Evolutionary conservation across 768 basidiomycete species (phyloP).

Genomic region (Boletus bicolor): DNA sequence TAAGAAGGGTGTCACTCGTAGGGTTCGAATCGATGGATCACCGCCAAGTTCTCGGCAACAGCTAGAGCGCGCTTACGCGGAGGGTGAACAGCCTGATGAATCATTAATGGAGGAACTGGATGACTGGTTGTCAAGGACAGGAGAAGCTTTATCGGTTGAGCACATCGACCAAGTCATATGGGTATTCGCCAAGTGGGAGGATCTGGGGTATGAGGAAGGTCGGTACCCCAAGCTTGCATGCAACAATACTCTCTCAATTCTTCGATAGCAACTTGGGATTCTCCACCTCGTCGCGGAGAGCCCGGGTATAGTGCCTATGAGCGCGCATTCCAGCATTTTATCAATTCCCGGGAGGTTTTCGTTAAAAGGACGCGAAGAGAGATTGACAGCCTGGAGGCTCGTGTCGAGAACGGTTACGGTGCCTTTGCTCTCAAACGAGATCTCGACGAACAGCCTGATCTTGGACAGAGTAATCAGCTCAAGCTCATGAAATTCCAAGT

Average conservation of each 20-base stretch:
- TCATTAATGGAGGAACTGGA: constrained; percentile 56
- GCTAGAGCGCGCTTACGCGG: constrained; percentile 41
- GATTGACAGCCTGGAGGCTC: constrained; percentile 45
- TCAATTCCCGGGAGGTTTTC: constrained; percentile 57
- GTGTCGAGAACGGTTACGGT: constrained; percentile 56
- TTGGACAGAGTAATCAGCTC: constrained; percentile 62
- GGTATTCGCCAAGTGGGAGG: constrained; percentile 91
- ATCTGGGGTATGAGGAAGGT: constrained; percentile 93
- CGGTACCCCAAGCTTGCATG: constrained; percentile 18
- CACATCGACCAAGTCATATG: constrained; percentile 67
- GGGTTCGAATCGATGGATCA: constrained; percentile 30
- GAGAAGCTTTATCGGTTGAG: constrained; percentile 37
- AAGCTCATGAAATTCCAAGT: constrained; percentile 90
- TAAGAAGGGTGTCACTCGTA: constrained; percentile 20
- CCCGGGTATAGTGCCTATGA: constrained; percentile 61
- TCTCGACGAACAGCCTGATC: constrained; percentile 49
- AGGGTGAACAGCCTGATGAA: constrained; percentile 63
- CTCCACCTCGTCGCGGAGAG: constrained; percentile 66
- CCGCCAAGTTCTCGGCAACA: constrained; percentile 23
- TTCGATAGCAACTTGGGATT: constrained; percentile 83
- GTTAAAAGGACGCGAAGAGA: constrained; percentile 49
- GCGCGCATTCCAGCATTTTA: constrained; percentile 62
- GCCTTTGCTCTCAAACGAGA: constrained; percentile 42
- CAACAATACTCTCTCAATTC: not conserved
- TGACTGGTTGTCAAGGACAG: constrained; percentile 48